phyloP scores from a whole-genome alignment of 2,329 filamentous ascomycete species.

The Cladosporium colombiae region DNA sequence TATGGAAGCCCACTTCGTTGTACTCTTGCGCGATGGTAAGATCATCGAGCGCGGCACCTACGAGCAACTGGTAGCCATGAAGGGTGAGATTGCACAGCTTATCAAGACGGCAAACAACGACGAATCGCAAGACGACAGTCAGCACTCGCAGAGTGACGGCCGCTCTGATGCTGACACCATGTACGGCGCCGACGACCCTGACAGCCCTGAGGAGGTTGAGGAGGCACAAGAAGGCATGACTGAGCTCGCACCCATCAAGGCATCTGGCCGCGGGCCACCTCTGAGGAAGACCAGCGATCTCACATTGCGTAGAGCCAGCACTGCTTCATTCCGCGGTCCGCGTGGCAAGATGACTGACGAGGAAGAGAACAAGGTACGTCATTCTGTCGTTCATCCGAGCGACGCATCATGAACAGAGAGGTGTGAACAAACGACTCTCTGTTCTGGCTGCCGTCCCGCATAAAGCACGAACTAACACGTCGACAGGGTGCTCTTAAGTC shows the following conservation, averaged over 20 bases:
- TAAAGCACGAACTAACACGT: not conserved
- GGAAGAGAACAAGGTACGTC: conserved; percentile 55
- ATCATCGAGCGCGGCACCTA: conserved; percentile 89
- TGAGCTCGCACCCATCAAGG: conserved; percentile 74
- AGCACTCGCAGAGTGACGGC: conserved; percentile 37
- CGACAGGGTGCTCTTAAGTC: conserved; percentile 59
- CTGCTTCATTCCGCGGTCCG: conserved; percentile 84
- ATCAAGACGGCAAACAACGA: conserved; percentile 71
- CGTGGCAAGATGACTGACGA: conserved; percentile 84
- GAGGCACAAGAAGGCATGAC: conserved; percentile 70
- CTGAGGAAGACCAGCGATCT: conserved; percentile 68
- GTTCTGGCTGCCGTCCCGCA: not conserved
- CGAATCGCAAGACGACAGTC: conserved; percentile 34
- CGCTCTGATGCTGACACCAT: conserved; percentile 60
- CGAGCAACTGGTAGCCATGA: conserved; percentile 87
- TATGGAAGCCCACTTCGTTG: conserved; percentile 85
- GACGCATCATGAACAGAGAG: no score
- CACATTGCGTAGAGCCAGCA: conserved; percentile 85
- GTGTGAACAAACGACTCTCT: no score
- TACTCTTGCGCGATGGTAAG: conserved; percentile 76
- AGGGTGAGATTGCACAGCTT: conserved; percentile 82
- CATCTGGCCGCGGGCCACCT: conserved; percentile 47
- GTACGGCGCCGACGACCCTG: conserved; percentile 52
- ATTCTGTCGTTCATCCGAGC: not conserved
- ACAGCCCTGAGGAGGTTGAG: conserved; percentile 56